Evolutionary conservation across 2,329 filamentous ascomycete species (phyloP), one percentile per base, ranked within the genome.

Genomic region (Cryphonectria naterciae): DNA sequence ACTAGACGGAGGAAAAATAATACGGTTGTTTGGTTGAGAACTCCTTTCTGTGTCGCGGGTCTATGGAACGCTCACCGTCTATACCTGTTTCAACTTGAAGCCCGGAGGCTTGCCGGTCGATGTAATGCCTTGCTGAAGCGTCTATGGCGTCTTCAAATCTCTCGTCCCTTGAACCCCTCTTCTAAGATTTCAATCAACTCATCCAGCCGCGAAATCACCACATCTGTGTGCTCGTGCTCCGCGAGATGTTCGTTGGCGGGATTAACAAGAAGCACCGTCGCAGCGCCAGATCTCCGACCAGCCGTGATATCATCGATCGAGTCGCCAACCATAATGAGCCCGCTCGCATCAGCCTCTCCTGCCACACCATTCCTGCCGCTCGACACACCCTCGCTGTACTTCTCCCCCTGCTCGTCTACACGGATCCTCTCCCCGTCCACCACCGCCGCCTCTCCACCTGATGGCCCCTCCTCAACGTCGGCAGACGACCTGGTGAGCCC

Each of bases 251-350:
- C 80, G 78, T 97, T 97, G n/a, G 87, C 90, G n/a, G 93, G 89
- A 77, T 97, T 97, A 22, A 92, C 86, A 61, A 99, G 84, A 78
- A 98, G 78, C n/a, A 98, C 94, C 0, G 96, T 98, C 46, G 94
- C 92, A 1, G 95, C 93, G 0, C 95, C 95, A 0, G 95, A 95
- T 67, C 85, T 86, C 72, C 91, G 88, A 0, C 96, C 95, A 0
- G 95, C 94, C 10, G 91, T 93, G 89, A 98, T 97, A 79, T 99
- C 96, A 79, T 98, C 96, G 69, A 97, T 89, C 22, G 91, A 94
- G 78, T 95, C 93, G 4, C 93, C 93, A 32, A 91, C 89, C 89
- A 91, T 91, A 75, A 90, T 88, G 58, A 89, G 76, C 7, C 79
- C 80, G 58, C 81, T 85, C 2, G 83, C 87, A 72, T 85, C 84